These are phyloP conservation scores for Boletus edulis DNA, from an alignment of 768 basidiomycete genomes.

Conservation along the genomic window DNA sequence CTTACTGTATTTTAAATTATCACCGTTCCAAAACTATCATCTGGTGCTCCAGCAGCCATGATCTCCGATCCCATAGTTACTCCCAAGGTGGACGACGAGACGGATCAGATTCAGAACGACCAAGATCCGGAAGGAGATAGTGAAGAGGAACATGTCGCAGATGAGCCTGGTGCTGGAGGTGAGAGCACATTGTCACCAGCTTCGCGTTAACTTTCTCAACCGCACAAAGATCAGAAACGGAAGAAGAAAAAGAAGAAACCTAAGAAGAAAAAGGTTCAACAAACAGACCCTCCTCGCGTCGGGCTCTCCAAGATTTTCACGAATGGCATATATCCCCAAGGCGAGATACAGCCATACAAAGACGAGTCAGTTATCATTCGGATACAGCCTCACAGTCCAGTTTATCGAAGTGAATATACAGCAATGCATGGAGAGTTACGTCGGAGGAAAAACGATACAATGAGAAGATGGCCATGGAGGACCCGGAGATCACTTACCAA, in stretches of 20 bases:
- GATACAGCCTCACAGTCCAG: background rate
- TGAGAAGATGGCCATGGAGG: constrained; percentile 76
- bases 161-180: constrained; percentile 27
- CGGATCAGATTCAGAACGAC: constrained; percentile 11
- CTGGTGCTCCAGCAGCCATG: constrained; percentile 13
- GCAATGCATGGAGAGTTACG: constrained; percentile 84
- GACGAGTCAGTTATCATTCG: constrained; percentile 66
- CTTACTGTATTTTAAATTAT: no score
- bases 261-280: constrained; percentile 78
- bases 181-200: constrained; percentile 12
- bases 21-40: no score
- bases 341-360: constrained; percentile 88
- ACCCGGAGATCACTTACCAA: constrained; percentile 84
- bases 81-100: constrained; percentile 14
- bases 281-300: constrained; percentile 90
- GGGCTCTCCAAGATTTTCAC: constrained; percentile 88
- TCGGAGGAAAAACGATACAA: constrained; percentile 86
- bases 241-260: constrained; percentile 96
- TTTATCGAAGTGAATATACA: constrained; percentile 30
- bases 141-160: constrained; percentile 32
- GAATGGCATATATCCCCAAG: constrained; percentile 84
- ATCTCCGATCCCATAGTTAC: constrained; percentile 16
- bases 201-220: background rate
- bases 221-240: constrained; percentile 56
- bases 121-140: constrained; percentile 30